These are phyloP conservation scores for Acmispon strigosus DNA, from an alignment of 306 rosid species.

Conservation along the genomic window DNA sequence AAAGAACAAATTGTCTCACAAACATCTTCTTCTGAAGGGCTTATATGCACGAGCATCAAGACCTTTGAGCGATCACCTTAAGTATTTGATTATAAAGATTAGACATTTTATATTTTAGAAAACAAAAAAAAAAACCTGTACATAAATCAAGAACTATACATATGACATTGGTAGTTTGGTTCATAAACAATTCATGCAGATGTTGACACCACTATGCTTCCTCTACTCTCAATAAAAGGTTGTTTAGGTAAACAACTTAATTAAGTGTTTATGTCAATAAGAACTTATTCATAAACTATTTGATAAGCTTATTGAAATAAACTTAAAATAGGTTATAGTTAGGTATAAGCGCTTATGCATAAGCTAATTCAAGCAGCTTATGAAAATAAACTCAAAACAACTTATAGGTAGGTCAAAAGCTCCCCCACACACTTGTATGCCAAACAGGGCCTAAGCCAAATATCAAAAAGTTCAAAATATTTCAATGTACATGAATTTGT, in stretches of 20 bases:
- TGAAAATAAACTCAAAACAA: too few relatives aligned
- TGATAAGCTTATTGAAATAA: too few relatives aligned
- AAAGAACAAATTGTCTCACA: constrained; percentile 82
- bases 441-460: background rate
- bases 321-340: too few relatives aligned
- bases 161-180: background rate
- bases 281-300: too few relatives aligned
- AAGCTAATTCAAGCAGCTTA: too few relatives aligned
- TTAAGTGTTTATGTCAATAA: too few relatives aligned
- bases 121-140: background rate
- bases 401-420: too few relatives aligned
- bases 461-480: background rate
- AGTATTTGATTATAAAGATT: constrained; percentile 22
- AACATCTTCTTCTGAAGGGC: constrained; percentile 76
- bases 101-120: background rate
- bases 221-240: background rate
- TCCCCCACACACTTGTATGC: too few relatives aligned
- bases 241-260: too few relatives aligned
- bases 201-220: background rate
- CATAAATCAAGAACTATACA: background rate
- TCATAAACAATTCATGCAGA: constrained; percentile 14
- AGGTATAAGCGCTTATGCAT: too few relatives aligned
- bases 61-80: constrained; percentile 83
- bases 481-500: background rate
- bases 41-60: constrained; percentile 87